Evolutionary conservation across 495 filamentous ascomycete species (phyloP).

Genomic region (Neurospora sp.): DNA sequence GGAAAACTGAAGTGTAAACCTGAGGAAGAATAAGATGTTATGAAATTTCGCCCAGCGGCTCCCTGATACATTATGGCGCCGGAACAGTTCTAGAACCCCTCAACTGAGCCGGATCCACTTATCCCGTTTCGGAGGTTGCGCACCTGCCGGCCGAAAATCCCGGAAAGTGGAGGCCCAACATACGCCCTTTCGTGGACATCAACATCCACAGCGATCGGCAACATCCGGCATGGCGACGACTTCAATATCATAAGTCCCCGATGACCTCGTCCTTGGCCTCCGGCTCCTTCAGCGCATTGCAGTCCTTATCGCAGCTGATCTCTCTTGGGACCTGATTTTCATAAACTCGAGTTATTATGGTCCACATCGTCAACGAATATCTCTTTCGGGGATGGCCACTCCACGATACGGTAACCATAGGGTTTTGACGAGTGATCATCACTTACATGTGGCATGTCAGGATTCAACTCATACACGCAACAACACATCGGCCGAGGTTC

Average conservation of each 20-base stretch:
- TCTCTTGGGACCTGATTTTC: not conserved
- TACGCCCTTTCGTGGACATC: not conserved
- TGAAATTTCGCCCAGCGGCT: not conserved
- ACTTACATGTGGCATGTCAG: not conserved
- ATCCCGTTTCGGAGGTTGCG: not conserved
- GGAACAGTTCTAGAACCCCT: not conserved
- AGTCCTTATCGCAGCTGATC: constrained; percentile 6
- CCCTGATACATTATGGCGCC: not conserved
- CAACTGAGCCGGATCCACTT: not conserved
- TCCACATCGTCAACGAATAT: not conserved
- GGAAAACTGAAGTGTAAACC: not conserved
- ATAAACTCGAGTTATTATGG: not conserved
- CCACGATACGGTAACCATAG: not conserved
- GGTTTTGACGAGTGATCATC: not conserved
- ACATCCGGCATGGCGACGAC: not conserved
- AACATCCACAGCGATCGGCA: not conserved
- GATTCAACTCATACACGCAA: not conserved
- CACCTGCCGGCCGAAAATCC: not conserved
- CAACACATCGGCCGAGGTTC: constrained; percentile 10
- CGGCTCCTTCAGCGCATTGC: not conserved
- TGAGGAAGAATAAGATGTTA: not conserved
- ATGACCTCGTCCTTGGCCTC: not conserved
- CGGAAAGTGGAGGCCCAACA: not conserved
- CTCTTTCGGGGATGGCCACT: not conserved
- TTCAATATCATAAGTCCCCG: not conserved